Evolutionary conservation across 1,284 basidiomycete genomes (phyloP), one percentile per base, ranked within the genome.

Genomic region (Trametes polyzona): DNA sequence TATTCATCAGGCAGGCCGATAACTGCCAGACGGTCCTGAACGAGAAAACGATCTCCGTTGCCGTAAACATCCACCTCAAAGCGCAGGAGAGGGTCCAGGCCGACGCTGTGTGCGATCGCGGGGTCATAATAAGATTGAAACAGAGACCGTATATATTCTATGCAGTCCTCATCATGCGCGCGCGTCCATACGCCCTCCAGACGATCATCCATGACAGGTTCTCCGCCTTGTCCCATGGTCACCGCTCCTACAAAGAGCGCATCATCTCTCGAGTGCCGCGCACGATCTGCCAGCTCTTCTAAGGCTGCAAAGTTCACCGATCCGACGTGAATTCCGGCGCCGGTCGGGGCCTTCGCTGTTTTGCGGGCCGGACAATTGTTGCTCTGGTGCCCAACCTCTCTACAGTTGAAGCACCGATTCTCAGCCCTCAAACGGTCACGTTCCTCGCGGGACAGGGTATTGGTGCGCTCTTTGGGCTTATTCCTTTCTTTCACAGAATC

Each of bases 1-100:
- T 46, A 44, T 27, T 27, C 30, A 16, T 33, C 42, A 26, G 51
- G 29, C 11, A 42, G 29, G 17, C 23, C 40, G 35, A 29, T 36
- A 33, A 30, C 35, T 17, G 50, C 19, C 75, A 77, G 50, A 33
- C 52, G 11, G 51, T 52, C 33, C 35, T 59, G 21, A 46, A 58
- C 24, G 54, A 50, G 49, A 50, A 47, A 33, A 41, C 37, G 3
- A 30, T 50, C 32, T 47, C 52, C 44, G 43, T 50, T 24, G 37
- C 47, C 17, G 39, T 50, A 16, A 16, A 27, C 21, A 24, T 40
- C 35, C 3, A 35, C 47, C 10, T 48, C 47, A 23, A 48, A 36
- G 24, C 32, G 32, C 19, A 40, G 36, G 5, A n/a, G 21, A 7
- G 33, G 26, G 19, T 21, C 24, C 30, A 24, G 35, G 19, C 36